phyloP scores from a whole-genome alignment of 257 asterid genomes.

The Cinchona pubescens region DNA sequence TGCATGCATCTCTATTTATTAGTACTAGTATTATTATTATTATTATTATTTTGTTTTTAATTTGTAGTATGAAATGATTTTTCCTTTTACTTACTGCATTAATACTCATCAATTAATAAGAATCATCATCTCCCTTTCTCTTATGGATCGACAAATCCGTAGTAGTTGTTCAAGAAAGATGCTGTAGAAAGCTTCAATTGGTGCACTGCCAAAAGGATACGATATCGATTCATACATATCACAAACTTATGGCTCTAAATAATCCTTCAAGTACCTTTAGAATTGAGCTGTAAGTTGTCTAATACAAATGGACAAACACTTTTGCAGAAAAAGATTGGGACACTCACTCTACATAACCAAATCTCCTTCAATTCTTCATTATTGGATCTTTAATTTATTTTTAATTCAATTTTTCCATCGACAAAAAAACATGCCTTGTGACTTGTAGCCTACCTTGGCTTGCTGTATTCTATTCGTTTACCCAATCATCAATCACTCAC shows the following conservation, averaged over 20 bases:
- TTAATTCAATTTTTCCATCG: not conserved
- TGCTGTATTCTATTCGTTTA: not conserved
- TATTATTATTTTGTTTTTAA: not conserved
- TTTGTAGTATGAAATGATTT: not conserved
- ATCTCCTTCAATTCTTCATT: not conserved
- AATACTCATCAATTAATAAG: too few relatives aligned
- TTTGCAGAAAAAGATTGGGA: not conserved
- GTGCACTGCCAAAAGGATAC: constrained; percentile 7
- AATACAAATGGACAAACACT: constrained; percentile 9
- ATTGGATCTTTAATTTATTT: not conserved
- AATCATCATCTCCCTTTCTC: not conserved
- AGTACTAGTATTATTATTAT: too few relatives aligned
- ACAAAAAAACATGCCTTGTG: constrained; percentile 1
- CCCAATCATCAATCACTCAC: not conserved
- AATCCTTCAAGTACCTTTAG: not conserved
- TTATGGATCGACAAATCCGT: not conserved
- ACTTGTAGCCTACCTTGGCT: not conserved
- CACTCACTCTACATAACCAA: not conserved
- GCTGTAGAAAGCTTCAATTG: constrained; percentile 14
- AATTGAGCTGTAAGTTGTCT: constrained; percentile 1
- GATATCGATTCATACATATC: not conserved
- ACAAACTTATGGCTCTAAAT: constrained; percentile 9
- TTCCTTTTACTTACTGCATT: too few relatives aligned
- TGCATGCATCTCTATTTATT: not conserved
- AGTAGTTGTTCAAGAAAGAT: not conserved